A percentile compares a stretch with the other conserved stretches of the same genome.
phyloP scores from a whole-genome alignment of 2,329 filamentous ascomycete species.

The Aspergillus persii region DNA sequence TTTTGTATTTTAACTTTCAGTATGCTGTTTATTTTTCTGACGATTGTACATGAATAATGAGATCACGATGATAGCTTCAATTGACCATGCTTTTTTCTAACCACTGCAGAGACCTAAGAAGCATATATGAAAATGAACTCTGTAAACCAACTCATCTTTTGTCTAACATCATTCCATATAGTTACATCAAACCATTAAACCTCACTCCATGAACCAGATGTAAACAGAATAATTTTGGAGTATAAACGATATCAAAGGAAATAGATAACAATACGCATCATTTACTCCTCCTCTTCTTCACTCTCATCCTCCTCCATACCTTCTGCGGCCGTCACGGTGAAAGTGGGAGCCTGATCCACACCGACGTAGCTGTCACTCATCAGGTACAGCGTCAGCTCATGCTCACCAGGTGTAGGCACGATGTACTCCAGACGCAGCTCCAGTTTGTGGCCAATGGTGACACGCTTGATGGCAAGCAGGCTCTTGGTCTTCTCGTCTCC shows the following conservation, averaged over 20 bases:
- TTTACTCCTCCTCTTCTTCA: constrained; percentile 67
- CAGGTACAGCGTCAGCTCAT: constrained; percentile 85
- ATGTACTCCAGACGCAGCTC: constrained; percentile 83
- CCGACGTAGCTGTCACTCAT: constrained; percentile 98
- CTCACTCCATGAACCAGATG: neutral
- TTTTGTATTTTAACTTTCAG: neutral
- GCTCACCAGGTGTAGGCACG: constrained; percentile 78
- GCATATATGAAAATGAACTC: neutral
- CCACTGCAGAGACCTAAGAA: neutral
- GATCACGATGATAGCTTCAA: neutral
- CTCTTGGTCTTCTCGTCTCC: constrained; percentile 87
- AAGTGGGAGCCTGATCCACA: constrained; percentile 91
- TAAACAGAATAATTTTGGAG: constrained; percentile 9
- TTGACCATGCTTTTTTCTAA: neutral
- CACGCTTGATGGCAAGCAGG: constrained; percentile 87
- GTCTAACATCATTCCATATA: constrained; percentile 14
- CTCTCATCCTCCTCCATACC: constrained; percentile 94
- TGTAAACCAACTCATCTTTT: neutral
- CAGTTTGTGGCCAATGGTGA: constrained; percentile 77
- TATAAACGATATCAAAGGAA: constrained; percentile 9
- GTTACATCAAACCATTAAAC: constrained; percentile 7
- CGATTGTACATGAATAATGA: neutral
- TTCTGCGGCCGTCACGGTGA: constrained; percentile 81
- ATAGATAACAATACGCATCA: constrained; percentile 11
- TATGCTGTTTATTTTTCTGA: neutral